Evolutionary conservation across 345 rosid genomes (phyloP), one percentile per base, ranked within the genome.

Genomic region (Erucastrum elatum): DNA sequence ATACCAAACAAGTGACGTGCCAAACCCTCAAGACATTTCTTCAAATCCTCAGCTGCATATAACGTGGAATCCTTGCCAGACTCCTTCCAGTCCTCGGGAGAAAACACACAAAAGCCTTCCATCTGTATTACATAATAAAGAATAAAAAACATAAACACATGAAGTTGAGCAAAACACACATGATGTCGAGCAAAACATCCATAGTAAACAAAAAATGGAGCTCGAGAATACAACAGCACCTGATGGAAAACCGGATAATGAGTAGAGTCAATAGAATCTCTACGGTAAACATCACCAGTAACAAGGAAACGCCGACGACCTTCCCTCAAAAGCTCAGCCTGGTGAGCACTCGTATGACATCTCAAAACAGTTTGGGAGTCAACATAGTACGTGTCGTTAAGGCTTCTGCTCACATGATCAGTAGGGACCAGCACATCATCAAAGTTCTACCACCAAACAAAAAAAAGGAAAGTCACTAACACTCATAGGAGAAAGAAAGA

Each of bases 261-360:
- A 65, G 99, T 92, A 72, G 97, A 84, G 79, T 95, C 99, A 68
- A 95, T 90, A 55, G 99, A 95, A 84, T 95, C 99, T 89, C 99
- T 85, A 25, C 97, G 93, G 56, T 91, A 95, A 75, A 95, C 99
- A 82, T 95, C 99, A 62, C 99, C 98, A 0, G 94, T 95, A 59
- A 95, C 99, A 58, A 95, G 94, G 76, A 95, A 95, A 85, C 90
- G 90, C 49, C 83, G 84, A 68, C 86, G 88, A n/a, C 94, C 96
- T 25, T 65, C 82, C 84, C 93, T 93, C 84, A 95, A 84, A 31
- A 95, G 81, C 84, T 93, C 99, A 75, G 98, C 98, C 83, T 95
- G 97, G 85, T 95, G 99, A 71, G 99, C 99, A 90, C 99, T 95
- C 53, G 99, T 95, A 80, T 95, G 99, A 58, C 98, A 95, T 81